Evolutionary conservation across 257 asterid genomes (phyloP), one percentile per base, ranked within the genome.

Genomic region (Cynanchum wilfordii): DNA sequence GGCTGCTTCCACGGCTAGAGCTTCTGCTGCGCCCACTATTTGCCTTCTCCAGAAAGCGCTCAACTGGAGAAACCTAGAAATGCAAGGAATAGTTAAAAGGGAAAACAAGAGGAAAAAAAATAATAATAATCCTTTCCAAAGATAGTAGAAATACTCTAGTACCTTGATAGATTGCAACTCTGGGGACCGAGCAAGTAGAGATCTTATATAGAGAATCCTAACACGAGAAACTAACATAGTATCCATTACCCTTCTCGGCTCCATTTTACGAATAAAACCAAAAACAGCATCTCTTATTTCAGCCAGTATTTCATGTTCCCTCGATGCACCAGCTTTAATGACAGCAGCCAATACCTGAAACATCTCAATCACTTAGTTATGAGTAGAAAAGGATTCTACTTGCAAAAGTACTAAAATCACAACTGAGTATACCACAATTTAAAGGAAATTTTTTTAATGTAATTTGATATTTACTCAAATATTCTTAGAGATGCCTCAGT

Each of bases 161-260:
- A 95, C 99, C 99, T 92, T 92, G 73, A 95, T 92, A 36, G 99
- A 95, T 82, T 95, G 99, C 81, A 95, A 84, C 87, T 95, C 99
- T 17, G 99, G 97, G 42, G 99, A 92, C 81, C 99, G 92, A 70
- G 97, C 93, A 81, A 95, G 99, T 82, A 92, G 82, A 74, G 99
- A 95, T 65, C 98, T 89, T 76, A 95, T 95, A 74, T 95, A 95
- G 76, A 95, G 90, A 82, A 95, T 95, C 89, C 99, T 82, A 82
- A 95, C 99, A 80, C 99, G 97, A 71, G 99, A 95, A 83, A 95
- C 93, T 76, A 95, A 96, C 98, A 95, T 95, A 77, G 98, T 95
- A 75, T 95, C 99, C 99, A 95, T 92, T 79, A 95, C 99, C 81
- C 94, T 87, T 76, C 85, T 92, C 33, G 98, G 98, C 81, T 95